These are phyloP conservation scores for Aphanomyces astaci DNA, from an alignment of 352 stramenopile genomes.

Conservation along the genomic window DNA sequence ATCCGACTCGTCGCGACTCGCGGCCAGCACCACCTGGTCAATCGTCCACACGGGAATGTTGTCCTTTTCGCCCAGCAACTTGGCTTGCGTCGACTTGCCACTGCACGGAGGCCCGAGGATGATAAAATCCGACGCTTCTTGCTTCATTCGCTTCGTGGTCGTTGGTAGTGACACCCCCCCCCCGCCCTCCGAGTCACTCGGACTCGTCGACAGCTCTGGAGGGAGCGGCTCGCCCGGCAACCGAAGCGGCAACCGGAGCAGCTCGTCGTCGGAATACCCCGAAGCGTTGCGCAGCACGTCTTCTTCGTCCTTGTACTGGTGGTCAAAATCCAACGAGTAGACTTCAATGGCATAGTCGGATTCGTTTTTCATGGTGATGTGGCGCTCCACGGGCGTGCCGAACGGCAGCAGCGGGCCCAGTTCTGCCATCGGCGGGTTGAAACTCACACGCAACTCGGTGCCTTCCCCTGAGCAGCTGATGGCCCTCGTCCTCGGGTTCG, in stretches of 20 bases:
- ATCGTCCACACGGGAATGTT: conserved; percentile 58
- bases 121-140: conserved; percentile 65
- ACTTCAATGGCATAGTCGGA: conserved; percentile 86
- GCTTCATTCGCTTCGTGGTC: neutral
- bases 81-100: conserved; percentile 73
- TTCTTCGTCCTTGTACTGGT: conserved; percentile 79
- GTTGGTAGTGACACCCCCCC: neutral
- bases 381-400: conserved; percentile 30
- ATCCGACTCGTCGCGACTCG: conserved; percentile 30
- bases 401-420: conserved; percentile 85
- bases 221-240: conserved; percentile 49
- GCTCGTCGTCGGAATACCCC: conserved; percentile 54
- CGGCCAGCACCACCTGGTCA: conserved; percentile 52
- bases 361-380: conserved; percentile 82
- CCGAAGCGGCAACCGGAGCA: conserved; percentile 66
- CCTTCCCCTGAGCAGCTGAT: conserved; percentile 77
- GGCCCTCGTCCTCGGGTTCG: conserved; percentile 69
- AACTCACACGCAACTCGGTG: conserved; percentile 63
- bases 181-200: neutral
- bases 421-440: conserved; percentile 72
- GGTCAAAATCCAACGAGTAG: conserved; percentile 87
- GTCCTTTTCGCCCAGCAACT: conserved; percentile 67
- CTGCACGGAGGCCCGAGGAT: conserved; percentile 66
- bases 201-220: conserved; percentile 37
- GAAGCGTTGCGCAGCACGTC: conserved; percentile 49